Evolutionary conservation across 1,284 basidiomycete species (phyloP).

Genomic region (Cutaneotrichosporon mucoides): DNA sequence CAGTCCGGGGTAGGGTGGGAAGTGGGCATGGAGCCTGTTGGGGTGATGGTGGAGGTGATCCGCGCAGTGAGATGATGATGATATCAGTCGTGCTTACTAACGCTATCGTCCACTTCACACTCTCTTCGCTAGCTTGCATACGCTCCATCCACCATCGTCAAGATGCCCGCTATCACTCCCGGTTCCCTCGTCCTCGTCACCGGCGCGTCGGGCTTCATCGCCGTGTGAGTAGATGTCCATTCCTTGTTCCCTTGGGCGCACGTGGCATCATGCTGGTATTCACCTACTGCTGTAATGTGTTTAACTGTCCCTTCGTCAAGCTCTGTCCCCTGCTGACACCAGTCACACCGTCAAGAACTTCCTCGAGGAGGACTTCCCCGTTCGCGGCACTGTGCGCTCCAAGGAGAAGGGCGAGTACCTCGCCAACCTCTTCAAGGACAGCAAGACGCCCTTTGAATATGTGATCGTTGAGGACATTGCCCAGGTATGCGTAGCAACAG

Average conservation of each 20-base stretch:
- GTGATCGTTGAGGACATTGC: slow-evolving; percentile 59
- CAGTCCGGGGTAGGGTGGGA: neutral
- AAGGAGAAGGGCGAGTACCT: slow-evolving; percentile 56
- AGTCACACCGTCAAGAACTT: slow-evolving; percentile 34
- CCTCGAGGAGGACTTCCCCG: slow-evolving; percentile 46
- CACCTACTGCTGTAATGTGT: neutral
- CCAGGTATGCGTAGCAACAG: slow-evolving; percentile 38
- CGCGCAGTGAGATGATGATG: too few relatives aligned
- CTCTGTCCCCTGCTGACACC: slow-evolving; percentile 5
- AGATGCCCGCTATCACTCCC: slow-evolving; percentile 50
- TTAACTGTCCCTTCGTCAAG: neutral
- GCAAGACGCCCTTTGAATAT: slow-evolving; percentile 51
- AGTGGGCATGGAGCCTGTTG: neutral
- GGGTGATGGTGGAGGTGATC: too few relatives aligned
- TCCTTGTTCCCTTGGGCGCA: neutral
- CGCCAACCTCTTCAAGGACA: slow-evolving; percentile 52
- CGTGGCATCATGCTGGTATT: neutral
- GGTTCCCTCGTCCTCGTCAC: slow-evolving; percentile 52
- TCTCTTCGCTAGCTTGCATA: neutral
- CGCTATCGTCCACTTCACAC: neutral
- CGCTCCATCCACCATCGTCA: neutral
- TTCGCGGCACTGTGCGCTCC: slow-evolving; percentile 59
- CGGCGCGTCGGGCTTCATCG: slow-evolving; percentile 51
- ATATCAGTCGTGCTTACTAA: too few relatives aligned
- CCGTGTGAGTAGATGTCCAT: slow-evolving; percentile 26